A percentile compares a stretch with the other conserved stretches of the same genome.
These are phyloP conservation scores for Tremella mesenterica DNA, from an alignment of 768 basidiomycete genomes.

Conservation along the genomic window DNA sequence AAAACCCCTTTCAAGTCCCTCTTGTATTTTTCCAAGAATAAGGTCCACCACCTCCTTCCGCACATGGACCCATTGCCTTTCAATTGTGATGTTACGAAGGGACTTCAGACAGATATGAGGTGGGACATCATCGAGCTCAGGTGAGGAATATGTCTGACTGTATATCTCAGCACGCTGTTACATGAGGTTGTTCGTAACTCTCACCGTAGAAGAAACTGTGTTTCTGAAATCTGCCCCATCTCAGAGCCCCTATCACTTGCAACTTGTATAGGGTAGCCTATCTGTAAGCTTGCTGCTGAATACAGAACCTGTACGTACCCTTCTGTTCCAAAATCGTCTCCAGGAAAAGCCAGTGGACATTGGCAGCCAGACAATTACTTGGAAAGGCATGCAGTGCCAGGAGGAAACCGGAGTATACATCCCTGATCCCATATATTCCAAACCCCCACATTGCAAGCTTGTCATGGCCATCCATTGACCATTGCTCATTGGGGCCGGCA, in stretches of 20 bases:
- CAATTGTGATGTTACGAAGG: slow-evolving; percentile 6
- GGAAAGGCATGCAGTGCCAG: slow-evolving; percentile 1
- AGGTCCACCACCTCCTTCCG: slow-evolving; percentile 1
- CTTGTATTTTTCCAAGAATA: neutral
- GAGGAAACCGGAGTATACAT: slow-evolving; percentile 7
- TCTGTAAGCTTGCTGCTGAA: neutral
- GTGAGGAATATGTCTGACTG: neutral
- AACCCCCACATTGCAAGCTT: slow-evolving; percentile 4
- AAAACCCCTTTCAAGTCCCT: neutral
- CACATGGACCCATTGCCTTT: slow-evolving; percentile 2
- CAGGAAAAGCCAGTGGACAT: slow-evolving; percentile 4
- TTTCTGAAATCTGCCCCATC: neutral
- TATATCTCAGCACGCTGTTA: neutral
- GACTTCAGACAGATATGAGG: slow-evolving; percentile 3
- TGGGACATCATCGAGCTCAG: neutral
- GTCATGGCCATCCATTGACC: slow-evolving; percentile 9
- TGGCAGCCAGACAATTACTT: slow-evolving; percentile 1
- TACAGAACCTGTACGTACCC: neutral
- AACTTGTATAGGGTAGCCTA: slow-evolving; percentile 1
- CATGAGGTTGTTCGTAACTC: neutral
- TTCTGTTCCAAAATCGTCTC: neutral
- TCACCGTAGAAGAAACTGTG: neutral
- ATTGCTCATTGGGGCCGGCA: slow-evolving; percentile 6
- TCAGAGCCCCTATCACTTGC: slow-evolving; percentile 3
- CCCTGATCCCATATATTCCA: slow-evolving; percentile 5